These are phyloP conservation scores for Teunomyces aglyptinius DNA, from an alignment of 805 yeast genomes.

Conservation along the genomic window DNA sequence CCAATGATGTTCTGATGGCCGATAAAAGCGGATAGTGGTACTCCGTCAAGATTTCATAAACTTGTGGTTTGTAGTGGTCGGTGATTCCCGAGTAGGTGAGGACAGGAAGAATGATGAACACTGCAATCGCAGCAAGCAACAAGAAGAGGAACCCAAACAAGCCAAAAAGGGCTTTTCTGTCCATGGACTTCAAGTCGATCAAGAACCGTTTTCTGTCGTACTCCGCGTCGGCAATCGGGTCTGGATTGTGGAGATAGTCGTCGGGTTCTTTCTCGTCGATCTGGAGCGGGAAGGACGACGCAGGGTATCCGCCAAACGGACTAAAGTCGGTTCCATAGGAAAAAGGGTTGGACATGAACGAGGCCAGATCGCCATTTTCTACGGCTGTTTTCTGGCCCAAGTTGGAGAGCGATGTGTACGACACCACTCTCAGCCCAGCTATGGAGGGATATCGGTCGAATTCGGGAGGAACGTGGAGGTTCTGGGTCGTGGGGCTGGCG, in stretches of 20 bases:
- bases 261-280: constrained; percentile 29
- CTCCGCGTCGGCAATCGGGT: constrained; percentile 28
- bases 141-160: constrained; percentile 19
- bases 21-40: constrained; percentile 57
- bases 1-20: constrained; percentile 58
- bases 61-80: constrained; percentile 18
- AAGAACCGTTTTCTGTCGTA: constrained; percentile 27
- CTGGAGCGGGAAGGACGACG: constrained; percentile 25
- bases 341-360: constrained; percentile 20
- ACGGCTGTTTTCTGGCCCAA: constrained; percentile 6
- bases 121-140: constrained; percentile 13
- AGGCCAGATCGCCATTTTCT: constrained; percentile 10
- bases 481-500: constrained; percentile 8
- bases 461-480: constrained; percentile 48
- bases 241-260: constrained; percentile 30
- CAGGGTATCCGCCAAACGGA: constrained; percentile 32
- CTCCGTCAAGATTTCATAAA: constrained; percentile 48
- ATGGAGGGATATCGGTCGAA: constrained; percentile 69
- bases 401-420: constrained; percentile 37
- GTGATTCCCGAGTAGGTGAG: constrained; percentile 26
- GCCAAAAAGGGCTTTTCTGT: constrained; percentile 21
- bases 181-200: constrained; percentile 23
- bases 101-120: constrained; percentile 24
- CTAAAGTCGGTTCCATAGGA: constrained; percentile 20
- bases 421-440: constrained; percentile 56